These are phyloP conservation scores for Chaetomium strumarium DNA, from an alignment of 2,329 filamentous ascomycete species.

Conservation along the genomic window DNA sequence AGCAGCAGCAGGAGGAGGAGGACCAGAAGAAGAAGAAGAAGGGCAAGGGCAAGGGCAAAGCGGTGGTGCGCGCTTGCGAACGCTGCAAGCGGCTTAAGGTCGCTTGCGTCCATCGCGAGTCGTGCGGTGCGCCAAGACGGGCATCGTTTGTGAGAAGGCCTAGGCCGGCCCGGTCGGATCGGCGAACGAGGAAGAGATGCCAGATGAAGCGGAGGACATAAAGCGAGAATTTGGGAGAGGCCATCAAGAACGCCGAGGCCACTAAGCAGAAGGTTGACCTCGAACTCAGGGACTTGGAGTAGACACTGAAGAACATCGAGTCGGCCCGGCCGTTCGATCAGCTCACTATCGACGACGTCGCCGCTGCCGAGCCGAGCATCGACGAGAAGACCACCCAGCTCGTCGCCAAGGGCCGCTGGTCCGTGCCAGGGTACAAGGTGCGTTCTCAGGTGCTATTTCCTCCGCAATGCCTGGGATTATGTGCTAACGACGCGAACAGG, in stretches of 20 bases:
- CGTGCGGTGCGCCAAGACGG: too few species aligned
- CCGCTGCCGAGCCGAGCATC: conserved; percentile 88
- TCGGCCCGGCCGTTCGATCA: conserved; percentile 92
- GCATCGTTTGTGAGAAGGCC: too few species aligned
- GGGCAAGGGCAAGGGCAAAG: too few species aligned
- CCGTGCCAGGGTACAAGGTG: conserved; percentile 98
- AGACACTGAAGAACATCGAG: conserved; percentile 97
- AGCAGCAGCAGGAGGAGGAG: too few species aligned
- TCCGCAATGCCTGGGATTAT: background rate
- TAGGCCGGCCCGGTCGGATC: too few species aligned
- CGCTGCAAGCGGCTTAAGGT: too few species aligned
- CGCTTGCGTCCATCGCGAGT: too few species aligned
- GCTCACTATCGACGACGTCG: conserved; percentile 95
- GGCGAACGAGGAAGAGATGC: too few species aligned
- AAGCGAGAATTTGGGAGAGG: too few species aligned
- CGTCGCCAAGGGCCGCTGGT: conserved; percentile 97
- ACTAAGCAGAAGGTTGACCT: conserved; percentile 95
- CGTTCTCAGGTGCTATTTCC: conserved; percentile 30
- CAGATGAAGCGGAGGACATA: too few species aligned
- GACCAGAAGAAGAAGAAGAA: too few species aligned
- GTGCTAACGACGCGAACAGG: conserved; percentile 57
- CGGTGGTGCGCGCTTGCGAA: too few species aligned
- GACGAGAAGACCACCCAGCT: conserved; percentile 94
- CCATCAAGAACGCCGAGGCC: conserved; percentile 91
- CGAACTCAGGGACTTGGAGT: conserved; percentile 88